Evolutionary conservation across 1,284 basidiomycete genomes (phyloP), one percentile per base, ranked within the genome.

Genomic region (Ganoderma lingzhi): DNA sequence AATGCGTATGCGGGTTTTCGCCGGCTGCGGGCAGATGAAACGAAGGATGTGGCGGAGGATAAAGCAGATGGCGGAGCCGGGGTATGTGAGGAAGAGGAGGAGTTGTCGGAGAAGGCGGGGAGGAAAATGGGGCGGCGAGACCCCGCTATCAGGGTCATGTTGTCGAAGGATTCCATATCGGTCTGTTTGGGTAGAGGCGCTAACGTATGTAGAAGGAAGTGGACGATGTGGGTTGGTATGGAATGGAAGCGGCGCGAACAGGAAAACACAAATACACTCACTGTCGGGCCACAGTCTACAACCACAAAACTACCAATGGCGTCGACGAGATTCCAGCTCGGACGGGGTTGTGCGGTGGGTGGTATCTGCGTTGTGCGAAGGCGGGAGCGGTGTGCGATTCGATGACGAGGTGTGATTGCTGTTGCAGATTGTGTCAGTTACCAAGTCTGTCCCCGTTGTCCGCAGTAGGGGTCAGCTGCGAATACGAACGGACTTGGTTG

Each of bases 61-160:
- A 56, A 37, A n/a, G 30, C 6, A 8, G 64, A 66, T 6, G 64
- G 37, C 6, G 70, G 68, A 6, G 70, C 63, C 9, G 68, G 61
- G n/a, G 66, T 62, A n/a, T 73, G 66, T 9, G 70, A 71, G 28
- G 70, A 66, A 10, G 70, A 66, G 15, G 72, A 68, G 23, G 70
- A 65, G 28, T 30, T 17, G 45, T 64, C 68, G 44, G 59, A 63
- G 60, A 58, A 63, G 37, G 44, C 72, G 60, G 68, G 72, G 44
- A 73, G 44, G 59, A 68, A 63, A 60, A 73, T 70, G 41, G 70
- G 72, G 44, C 66, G 64, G 62, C 70, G 72, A 65, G 72, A 73
- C 51, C 72, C 72, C 63, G 63, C 66, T 65, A 73, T 71, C 59
- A 60, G 30, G 64, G 63, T 41, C 23, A 71, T 61, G 55, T 71